phyloP scores from a whole-genome alignment of 1,284 basidiomycete genomes.

The Ceratobasidium sp. region DNA sequence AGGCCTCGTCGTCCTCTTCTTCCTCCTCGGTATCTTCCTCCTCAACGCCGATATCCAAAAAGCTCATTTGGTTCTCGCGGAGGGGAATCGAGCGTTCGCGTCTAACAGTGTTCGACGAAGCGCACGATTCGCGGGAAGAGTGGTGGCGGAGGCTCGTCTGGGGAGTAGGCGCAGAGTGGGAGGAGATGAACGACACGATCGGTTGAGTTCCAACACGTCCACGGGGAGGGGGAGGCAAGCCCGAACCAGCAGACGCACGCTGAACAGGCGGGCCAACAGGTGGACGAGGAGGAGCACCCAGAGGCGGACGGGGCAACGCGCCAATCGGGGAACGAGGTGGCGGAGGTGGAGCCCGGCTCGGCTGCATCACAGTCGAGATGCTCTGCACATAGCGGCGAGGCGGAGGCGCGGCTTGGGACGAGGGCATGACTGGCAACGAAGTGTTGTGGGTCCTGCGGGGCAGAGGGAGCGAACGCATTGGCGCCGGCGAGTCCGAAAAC shows the following conservation, averaged over 20 bases:
- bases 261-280: not conserved
- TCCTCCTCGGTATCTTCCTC: constrained; percentile 17
- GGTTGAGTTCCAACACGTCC: constrained; percentile 16
- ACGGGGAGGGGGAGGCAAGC: constrained; percentile 22
- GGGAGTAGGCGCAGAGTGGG: constrained; percentile 17
- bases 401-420: not conserved
- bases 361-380: constrained; percentile 13
- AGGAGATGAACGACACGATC: constrained; percentile 32
- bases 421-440: not conserved
- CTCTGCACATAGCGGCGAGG: constrained; percentile 21
- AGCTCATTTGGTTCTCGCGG: not conserved
- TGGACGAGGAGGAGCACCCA: constrained; percentile 2
- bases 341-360: not conserved
- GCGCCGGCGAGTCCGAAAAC: not conserved
- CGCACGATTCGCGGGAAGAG: constrained; percentile 24
- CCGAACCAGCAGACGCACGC: not conserved
- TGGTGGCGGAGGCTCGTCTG: constrained; percentile 4
- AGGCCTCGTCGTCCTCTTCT: constrained; percentile 3
- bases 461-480: not conserved
- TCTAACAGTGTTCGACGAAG: constrained; percentile 12
- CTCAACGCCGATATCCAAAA: constrained; percentile 24
- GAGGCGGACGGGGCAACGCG: not conserved
- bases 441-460: constrained; percentile 9
- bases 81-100: constrained; percentile 15
- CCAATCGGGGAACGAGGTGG: no score